A percentile compares a stretch with the other conserved stretches of the same genome.
phyloP scores from a whole-genome alignment of 2,329 filamentous ascomycete genomes.

The Phyllosticta paracitricarpa region DNA sequence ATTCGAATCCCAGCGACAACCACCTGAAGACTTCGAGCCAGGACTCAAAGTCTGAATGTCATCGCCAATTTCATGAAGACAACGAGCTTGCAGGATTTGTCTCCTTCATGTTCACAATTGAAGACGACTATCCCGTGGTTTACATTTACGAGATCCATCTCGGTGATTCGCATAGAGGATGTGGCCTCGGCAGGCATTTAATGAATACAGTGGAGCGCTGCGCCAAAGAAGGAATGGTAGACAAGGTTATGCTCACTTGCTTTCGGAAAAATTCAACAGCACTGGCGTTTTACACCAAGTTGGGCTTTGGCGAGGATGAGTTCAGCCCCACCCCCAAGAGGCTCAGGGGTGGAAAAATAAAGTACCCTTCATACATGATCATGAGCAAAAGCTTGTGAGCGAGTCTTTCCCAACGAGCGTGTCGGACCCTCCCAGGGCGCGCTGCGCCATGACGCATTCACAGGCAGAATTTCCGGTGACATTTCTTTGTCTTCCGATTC shows the following conservation, averaged over 20 bases:
- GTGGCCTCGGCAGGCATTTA: slow-evolving; percentile 51
- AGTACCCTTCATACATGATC: slow-evolving; percentile 43
- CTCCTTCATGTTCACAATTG: slow-evolving; percentile 60
- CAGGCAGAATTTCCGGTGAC: not conserved
- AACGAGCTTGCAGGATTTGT: slow-evolving; percentile 33
- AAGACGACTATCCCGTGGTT: slow-evolving; percentile 52
- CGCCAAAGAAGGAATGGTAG: slow-evolving; percentile 45
- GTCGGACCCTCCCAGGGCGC: not conserved
- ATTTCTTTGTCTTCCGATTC: too few relatives aligned
- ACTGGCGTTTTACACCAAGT: slow-evolving; percentile 49
- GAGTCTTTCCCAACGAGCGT: not conserved
- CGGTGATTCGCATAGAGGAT: slow-evolving; percentile 45
- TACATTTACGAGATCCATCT: slow-evolving; percentile 78
- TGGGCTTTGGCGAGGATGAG: slow-evolving; percentile 47
- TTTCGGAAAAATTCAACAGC: slow-evolving; percentile 53
- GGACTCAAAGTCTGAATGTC: not conserved
- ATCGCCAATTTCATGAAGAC: not conserved
- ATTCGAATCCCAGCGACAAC: not conserved
- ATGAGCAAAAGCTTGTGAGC: slow-evolving; percentile 34
- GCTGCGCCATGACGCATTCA: not conserved
- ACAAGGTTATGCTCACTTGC: slow-evolving; percentile 66
- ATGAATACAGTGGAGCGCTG: slow-evolving; percentile 47
- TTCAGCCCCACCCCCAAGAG: slow-evolving; percentile 41
- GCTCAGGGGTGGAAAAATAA: slow-evolving; percentile 40
- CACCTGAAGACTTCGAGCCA: not conserved